Conservation (phyloP, 2,329 filamentous ascomycete species). For the Fusarium chlamydosporum region DNA sequence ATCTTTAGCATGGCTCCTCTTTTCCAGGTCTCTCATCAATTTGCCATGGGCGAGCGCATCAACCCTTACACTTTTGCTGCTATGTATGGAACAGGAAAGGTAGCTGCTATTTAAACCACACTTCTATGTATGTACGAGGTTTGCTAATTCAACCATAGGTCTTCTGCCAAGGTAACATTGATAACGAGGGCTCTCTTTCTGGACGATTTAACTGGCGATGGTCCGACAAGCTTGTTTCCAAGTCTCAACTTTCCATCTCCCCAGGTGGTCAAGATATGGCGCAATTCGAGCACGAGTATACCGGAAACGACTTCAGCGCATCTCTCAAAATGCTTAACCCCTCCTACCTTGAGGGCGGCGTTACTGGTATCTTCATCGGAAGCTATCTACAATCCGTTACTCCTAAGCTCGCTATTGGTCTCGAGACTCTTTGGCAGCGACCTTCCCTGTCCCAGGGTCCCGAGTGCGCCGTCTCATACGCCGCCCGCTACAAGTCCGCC, state of each 20-base stretch:
- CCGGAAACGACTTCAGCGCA: conserved; percentile 91
- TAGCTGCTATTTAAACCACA: conserved; percentile 57
- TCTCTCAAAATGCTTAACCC: conserved; percentile 96
- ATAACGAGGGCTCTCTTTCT: conserved; percentile 90
- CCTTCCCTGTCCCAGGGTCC: conserved; percentile 85
- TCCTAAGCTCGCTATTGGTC: conserved; percentile 84
- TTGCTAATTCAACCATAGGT: conserved; percentile 68
- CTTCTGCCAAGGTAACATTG: conserved; percentile 94
- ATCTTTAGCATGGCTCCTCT: conserved; percentile 92
- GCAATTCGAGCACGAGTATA: conserved; percentile 96
- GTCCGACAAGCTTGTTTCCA: conserved; percentile 83
- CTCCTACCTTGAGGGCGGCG: conserved; percentile 89
- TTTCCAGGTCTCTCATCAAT: conserved; percentile 97
- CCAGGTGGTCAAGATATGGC: conserved; percentile 87
- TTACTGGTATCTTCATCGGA: conserved; percentile 95
- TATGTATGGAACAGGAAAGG: conserved; percentile 93
- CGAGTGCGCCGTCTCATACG: conserved; percentile 92
- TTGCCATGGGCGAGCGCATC: conserved; percentile 92
- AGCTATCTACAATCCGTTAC: conserved; percentile 96
- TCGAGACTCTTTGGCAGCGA: conserved; percentile 96
- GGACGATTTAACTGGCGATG: conserved; percentile 95
- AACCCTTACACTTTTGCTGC: conserved; percentile 96
- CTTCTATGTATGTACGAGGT: conserved; percentile 30
- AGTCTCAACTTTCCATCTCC: conserved; percentile 88
- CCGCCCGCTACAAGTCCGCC: conserved; percentile 87